phyloP scores from a whole-genome alignment of 768 basidiomycete genomes.

The Kwoniella europaea region DNA sequence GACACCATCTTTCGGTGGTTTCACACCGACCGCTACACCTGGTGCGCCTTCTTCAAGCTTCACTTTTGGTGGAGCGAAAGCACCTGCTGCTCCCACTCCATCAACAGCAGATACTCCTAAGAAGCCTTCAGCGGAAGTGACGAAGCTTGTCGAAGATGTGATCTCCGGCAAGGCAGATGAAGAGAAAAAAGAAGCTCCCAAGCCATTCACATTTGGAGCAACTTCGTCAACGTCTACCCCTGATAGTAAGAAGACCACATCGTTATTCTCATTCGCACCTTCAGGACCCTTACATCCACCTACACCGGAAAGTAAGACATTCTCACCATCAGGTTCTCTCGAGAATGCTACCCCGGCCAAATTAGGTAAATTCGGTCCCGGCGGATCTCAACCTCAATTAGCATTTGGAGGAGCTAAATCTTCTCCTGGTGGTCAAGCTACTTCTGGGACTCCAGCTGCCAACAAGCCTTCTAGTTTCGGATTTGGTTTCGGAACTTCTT shows the following conservation, averaged over 20 bases:
- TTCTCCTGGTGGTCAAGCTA: constrained; percentile 15
- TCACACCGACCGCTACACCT: constrained; percentile 26
- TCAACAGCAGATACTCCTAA: constrained; percentile 2
- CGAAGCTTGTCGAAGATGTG: constrained; percentile 39
- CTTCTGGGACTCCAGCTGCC: constrained; percentile 23
- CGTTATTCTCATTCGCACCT: constrained; percentile 48
- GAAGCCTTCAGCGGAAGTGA: constrained; percentile 39
- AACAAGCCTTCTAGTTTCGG: constrained; percentile 28
- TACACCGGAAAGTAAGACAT: constrained; percentile 49
- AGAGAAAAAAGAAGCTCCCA: constrained; percentile 23
- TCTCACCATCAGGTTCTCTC: constrained; percentile 36
- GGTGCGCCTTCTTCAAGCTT: constrained; percentile 17
- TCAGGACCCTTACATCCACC: constrained; percentile 46
- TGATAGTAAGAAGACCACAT: constrained; percentile 26
- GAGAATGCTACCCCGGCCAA: constrained; percentile 39
- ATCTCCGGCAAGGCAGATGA: constrained; percentile 32
- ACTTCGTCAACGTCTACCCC: constrained; percentile 12
- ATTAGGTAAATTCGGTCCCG: constrained; percentile 52
- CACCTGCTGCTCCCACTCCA: constrained; percentile 14
- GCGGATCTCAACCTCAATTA: constrained; percentile 45
- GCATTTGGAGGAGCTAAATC: constrained; percentile 46
- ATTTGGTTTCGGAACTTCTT: constrained; percentile 26
- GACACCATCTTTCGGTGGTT: constrained; percentile 24
- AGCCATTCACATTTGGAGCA: constrained; percentile 31
- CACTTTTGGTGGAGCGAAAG: constrained; percentile 29